Evolutionary conservation across 345 rosid species (phyloP), one percentile per base, ranked within the genome.

Genomic region (Salix udensis): DNA sequence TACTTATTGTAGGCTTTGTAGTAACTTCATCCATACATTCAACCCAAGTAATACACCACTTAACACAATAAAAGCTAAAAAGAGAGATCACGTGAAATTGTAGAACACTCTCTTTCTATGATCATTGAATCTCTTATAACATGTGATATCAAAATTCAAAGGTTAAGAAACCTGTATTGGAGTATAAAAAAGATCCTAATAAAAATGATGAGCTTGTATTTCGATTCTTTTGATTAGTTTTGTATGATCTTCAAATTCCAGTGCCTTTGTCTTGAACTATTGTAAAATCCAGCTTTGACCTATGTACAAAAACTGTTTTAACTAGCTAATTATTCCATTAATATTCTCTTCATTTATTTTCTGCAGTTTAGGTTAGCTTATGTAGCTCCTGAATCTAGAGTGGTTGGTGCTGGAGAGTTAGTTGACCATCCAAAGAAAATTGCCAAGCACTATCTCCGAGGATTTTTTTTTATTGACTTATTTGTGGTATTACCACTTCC

Each of bases 351-450:
- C 68, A 37, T 44, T 76, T 62, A 48, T 70, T 21, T 81, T 74
- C 65, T 85, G 82, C 93, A 95, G 98, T 95, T 92, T 81, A 91
- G 90, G 74, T 74, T 95, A 85, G 97, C 97, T 44, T 95, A 89
- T 81, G 76, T 95, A 74, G 93, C 96, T 81, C 96, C 92, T 0
- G 97, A 93, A 82, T 89, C 97, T 58, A 85, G 82, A 42, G 96
- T 91, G 55, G 86, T 90, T 82, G 97, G 97, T 76, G 94, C 91
- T 71, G 97, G 97, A 65, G 95, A 90, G 83, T 87, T 92, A 62
- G 97, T 91, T 85, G 97, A 90, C 83, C 88, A 92, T 77, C 98
- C 97, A 13, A 88, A 73, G 48, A 87, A 84, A 83, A 93, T 93
- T 75, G 92, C 94, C 62, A 19, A 30, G 71, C 67, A 90, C 82